Conservation (phyloP, 116 monocot species). For the Iris pallida region DNA sequence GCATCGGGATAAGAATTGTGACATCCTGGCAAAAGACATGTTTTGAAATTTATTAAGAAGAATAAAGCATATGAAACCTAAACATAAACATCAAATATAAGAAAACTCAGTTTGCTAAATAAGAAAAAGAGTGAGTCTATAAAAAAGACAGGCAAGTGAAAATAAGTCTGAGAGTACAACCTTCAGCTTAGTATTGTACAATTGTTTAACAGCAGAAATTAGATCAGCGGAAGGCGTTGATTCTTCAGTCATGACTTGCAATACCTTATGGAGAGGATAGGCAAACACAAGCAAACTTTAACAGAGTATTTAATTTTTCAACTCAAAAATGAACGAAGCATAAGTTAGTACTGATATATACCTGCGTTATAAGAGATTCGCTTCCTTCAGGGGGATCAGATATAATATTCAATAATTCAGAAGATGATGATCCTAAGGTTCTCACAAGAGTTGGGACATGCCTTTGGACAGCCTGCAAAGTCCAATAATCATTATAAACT, state of each 20-base stretch:
- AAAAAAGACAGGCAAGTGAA: background rate
- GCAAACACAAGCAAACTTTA: conserved; percentile 4
- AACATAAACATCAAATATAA: background rate
- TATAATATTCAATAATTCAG: conserved; percentile 65
- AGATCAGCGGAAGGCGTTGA: conserved; percentile 71
- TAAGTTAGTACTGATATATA: conserved; percentile 19
- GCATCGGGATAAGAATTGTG: conserved; percentile 80
- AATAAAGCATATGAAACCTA: background rate
- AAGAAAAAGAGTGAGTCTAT: background rate
- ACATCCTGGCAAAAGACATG: conserved; percentile 55
- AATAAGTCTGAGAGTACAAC: conserved; percentile 20
- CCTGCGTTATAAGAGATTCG: conserved; percentile 82
- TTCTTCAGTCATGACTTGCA: conserved; percentile 82
- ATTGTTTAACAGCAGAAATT: conserved; percentile 80
- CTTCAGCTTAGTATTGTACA: conserved; percentile 91
- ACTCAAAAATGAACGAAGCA: background rate
- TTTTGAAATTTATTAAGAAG: conserved; percentile 6
- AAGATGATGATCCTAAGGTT: conserved; percentile 59
- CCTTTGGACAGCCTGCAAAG: conserved; percentile 71
- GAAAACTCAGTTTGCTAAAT: background rate
- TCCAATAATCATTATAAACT: conserved; percentile 1
- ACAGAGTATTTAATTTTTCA: background rate
- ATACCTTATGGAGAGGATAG: conserved; percentile 35
- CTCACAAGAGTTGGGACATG: conserved; percentile 70
- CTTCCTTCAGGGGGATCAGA: conserved; percentile 87